These are phyloP conservation scores for Graphilbum fragrans DNA, from an alignment of 2,329 filamentous ascomycete genomes.

Conservation along the genomic window DNA sequence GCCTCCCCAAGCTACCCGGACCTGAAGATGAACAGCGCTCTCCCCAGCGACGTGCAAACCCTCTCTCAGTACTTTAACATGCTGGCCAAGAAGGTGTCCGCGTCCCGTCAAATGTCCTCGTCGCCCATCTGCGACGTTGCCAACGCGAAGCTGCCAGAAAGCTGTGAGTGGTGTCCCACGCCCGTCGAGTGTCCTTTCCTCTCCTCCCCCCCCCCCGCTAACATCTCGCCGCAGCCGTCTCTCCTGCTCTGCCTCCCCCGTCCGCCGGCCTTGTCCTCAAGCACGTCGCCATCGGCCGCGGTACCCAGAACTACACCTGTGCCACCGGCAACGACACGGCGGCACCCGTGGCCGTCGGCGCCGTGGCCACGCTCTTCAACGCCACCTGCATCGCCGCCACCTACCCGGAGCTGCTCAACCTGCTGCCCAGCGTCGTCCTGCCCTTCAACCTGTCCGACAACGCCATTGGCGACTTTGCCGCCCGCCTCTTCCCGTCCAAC, in stretches of 20 bases:
- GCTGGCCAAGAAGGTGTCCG: slow-evolving; percentile 41
- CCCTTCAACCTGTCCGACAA: slow-evolving; percentile 44
- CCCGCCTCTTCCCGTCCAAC: slow-evolving; percentile 41
- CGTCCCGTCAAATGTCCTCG: slow-evolving; percentile 25
- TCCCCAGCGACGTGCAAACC: slow-evolving; percentile 28
- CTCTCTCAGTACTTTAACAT: slow-evolving; percentile 50
- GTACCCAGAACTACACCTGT: slow-evolving; percentile 93
- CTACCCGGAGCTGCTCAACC: slow-evolving; percentile 52
- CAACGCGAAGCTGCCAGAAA: slow-evolving; percentile 34
- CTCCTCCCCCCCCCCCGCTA: background rate
- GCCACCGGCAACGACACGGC: slow-evolving; percentile 44
- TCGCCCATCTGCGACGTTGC: slow-evolving; percentile 42
- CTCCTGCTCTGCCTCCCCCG: slow-evolving; percentile 31
- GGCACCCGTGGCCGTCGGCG: slow-evolving; percentile 55
- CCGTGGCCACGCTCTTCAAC: slow-evolving; percentile 78
- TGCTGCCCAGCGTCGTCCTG: slow-evolving; percentile 56
- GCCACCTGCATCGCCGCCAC: slow-evolving; percentile 65
- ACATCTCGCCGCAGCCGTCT: slow-evolving; percentile 4
- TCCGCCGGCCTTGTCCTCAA: slow-evolving; percentile 49
- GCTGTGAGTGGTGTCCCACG: slow-evolving; percentile 18
- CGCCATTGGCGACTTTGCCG: slow-evolving; percentile 14
- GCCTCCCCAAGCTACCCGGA: slow-evolving; percentile 35
- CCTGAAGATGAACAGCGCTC: slow-evolving; percentile 25
- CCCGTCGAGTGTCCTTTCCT: slow-evolving; percentile 32
- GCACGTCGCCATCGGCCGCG: slow-evolving; percentile 77